phyloP scores from a whole-genome alignment of 2,329 filamentous ascomycete genomes.

The Dactylonectria estremocensis region DNA sequence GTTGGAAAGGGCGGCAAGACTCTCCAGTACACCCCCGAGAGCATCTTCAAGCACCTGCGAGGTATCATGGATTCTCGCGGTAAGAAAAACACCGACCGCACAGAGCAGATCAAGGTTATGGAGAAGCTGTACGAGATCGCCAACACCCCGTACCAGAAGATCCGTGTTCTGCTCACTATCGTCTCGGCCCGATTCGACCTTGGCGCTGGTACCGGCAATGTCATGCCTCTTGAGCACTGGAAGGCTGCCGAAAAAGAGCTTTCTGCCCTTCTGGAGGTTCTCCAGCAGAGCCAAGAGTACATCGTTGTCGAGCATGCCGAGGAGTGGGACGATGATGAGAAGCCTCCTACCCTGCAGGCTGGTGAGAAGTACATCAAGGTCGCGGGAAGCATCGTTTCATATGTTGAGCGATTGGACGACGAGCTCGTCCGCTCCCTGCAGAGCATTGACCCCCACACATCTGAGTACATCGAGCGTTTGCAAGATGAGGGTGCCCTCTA shows the following conservation, averaged over 20 bases:
- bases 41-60: constrained; percentile 96
- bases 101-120: constrained; percentile 97
- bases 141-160: constrained; percentile 91
- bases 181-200: constrained; percentile 97
- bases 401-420: constrained; percentile 94
- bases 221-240: constrained; percentile 98
- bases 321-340: constrained; percentile 99
- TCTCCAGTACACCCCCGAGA: constrained; percentile 94
- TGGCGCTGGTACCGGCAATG: constrained; percentile 80
- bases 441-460: constrained; percentile 97
- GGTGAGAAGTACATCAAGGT: constrained; percentile 90
- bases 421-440: constrained; percentile 98
- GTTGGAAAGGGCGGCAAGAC: constrained; percentile 92
- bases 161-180: constrained; percentile 91
- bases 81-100: constrained; percentile 97
- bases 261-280: constrained; percentile 79
- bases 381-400: constrained; percentile 94
- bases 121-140: constrained; percentile 95
- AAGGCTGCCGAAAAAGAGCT: constrained; percentile 94
- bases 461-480: constrained; percentile 96
- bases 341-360: constrained; percentile 80
- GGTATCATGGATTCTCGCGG: constrained; percentile 95
- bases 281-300: constrained; percentile 85
- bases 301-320: constrained; percentile 93
- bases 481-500: constrained; percentile 93